Evolutionary conservation across 352 stramenopile species (phyloP), one percentile per base, ranked within the genome.

Genomic region (Pythium coloratum): DNA sequence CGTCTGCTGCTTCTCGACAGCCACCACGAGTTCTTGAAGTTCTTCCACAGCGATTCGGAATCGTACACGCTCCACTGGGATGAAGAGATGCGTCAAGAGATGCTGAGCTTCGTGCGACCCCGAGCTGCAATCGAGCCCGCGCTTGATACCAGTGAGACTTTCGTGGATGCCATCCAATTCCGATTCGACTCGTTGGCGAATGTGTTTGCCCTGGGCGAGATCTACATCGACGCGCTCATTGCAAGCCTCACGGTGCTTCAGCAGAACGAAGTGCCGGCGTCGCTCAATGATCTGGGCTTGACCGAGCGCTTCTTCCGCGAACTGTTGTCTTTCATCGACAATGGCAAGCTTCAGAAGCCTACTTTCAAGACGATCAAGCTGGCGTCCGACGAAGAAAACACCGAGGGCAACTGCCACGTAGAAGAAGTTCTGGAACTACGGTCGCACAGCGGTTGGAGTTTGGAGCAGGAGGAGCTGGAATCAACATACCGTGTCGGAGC

Each of bases 31-130:
- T 96, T 94, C 47, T 69, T 96, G 42, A 92, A 91, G 66, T 73
- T 94, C 10, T 92, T 86, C 40, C 86, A 94, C 50, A 67, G 77
- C 33, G 82, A 96, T 46, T 94, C 81, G 33, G 77, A 88, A 59
- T 92, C 85, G 6, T 91, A 93, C 59, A 92, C 81, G 10, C 51
- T 96, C n/a, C 86, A 84, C 64, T 96, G 88, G 88, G 94, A 88
- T 44, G 60, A 70, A n/a, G 62, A 76, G 13, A 92, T 96, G 84
- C 86, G 88, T 2, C 59, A 78, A 59, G 87, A 95, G 40, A 59
- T 88, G 56, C 42, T 81, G 3, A 68, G 65, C 24, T 92, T 92
- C 50, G 59, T 94, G 32, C 64, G 53, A 5, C 81, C 82, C 12
- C 76, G 66, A 20, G 78, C 78, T 3, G 69, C 40, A 1, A 53